These are phyloP conservation scores for Castanea sativa DNA, from an alignment of 306 rosid species.

Conservation along the genomic window DNA sequence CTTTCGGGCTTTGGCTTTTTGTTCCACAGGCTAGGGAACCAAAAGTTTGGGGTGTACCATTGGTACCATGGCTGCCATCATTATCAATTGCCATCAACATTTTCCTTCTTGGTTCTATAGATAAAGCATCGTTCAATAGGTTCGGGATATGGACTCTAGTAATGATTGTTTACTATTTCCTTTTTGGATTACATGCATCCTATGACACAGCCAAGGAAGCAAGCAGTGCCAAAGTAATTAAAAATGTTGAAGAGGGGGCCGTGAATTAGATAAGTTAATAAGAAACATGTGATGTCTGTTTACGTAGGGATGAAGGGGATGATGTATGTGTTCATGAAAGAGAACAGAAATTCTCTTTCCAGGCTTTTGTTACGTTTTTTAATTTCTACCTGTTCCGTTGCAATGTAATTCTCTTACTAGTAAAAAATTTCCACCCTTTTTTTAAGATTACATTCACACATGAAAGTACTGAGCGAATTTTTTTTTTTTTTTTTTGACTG, in stretches of 20 bases:
- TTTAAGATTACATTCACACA: too few species aligned
- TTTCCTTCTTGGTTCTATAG: slow-evolving; percentile 81
- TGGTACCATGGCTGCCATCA: slow-evolving; percentile 81
- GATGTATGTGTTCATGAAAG: not conserved
- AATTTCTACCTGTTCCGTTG: too few species aligned
- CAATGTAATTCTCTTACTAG: too few species aligned
- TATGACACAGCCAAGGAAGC: slow-evolving; percentile 46
- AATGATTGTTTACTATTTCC: slow-evolving; percentile 37
- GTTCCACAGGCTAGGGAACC: slow-evolving; percentile 74
- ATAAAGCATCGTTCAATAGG: slow-evolving; percentile 44
- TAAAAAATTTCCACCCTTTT: too few species aligned
- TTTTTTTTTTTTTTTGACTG: too few species aligned
- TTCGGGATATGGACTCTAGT: slow-evolving; percentile 38
- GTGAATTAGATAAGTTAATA: not conserved
- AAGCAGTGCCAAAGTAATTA: not conserved
- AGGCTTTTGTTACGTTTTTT: too few species aligned
- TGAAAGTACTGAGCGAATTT: too few species aligned
- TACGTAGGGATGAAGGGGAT: not conserved
- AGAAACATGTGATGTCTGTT: too few species aligned
- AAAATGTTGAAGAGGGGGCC: not conserved
- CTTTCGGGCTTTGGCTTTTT: slow-evolving; percentile 33
- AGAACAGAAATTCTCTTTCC: too few species aligned
- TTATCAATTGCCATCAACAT: slow-evolving; percentile 62
- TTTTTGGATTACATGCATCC: slow-evolving; percentile 49
- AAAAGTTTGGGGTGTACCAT: slow-evolving; percentile 69